phyloP scores from a whole-genome alignment of 1,284 basidiomycete species.

The Cystobasidium sp. region DNA sequence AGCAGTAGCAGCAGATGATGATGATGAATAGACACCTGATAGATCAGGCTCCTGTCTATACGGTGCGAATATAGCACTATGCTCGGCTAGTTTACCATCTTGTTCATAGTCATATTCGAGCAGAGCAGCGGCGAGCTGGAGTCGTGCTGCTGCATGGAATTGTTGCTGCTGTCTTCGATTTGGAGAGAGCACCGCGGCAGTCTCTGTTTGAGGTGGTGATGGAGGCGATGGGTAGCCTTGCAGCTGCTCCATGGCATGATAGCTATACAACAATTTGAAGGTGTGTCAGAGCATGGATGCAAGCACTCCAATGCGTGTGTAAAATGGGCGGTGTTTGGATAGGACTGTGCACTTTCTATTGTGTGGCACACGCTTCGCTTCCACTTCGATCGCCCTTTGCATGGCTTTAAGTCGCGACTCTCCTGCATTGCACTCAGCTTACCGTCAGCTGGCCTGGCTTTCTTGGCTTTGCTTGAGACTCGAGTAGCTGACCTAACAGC shows the following conservation, averaged over 20 bases:
- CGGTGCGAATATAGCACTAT: slow-evolving; percentile 37
- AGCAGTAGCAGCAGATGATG: neutral
- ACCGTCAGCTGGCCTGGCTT: too few relatives aligned
- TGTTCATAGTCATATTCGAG: slow-evolving; percentile 29
- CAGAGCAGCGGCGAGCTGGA: slow-evolving; percentile 37
- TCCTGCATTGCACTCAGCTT: too few relatives aligned
- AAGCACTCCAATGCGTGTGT: neutral
- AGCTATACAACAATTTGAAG: neutral
- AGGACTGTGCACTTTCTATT: too few relatives aligned
- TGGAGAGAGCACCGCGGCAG: too few relatives aligned
- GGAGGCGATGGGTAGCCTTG: neutral
- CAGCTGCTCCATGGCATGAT: slow-evolving; percentile 15
- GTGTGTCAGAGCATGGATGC: neutral
- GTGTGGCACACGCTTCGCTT: too few relatives aligned
- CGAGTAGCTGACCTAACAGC: neutral
- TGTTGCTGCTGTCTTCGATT: neutral
- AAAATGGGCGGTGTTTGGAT: too few relatives aligned
- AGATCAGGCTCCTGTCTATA: slow-evolving; percentile 28
- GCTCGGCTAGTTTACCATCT: slow-evolving; percentile 37
- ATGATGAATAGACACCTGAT: neutral
- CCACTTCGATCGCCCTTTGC: too few relatives aligned
- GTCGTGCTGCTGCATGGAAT: slow-evolving; percentile 16
- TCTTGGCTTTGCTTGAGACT: neutral
- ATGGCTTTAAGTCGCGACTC: too few relatives aligned
- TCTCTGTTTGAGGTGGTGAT: neutral